These are phyloP conservation scores for Eucalyptus regnans DNA, from an alignment of 345 rosid species.

Conservation along the genomic window DNA sequence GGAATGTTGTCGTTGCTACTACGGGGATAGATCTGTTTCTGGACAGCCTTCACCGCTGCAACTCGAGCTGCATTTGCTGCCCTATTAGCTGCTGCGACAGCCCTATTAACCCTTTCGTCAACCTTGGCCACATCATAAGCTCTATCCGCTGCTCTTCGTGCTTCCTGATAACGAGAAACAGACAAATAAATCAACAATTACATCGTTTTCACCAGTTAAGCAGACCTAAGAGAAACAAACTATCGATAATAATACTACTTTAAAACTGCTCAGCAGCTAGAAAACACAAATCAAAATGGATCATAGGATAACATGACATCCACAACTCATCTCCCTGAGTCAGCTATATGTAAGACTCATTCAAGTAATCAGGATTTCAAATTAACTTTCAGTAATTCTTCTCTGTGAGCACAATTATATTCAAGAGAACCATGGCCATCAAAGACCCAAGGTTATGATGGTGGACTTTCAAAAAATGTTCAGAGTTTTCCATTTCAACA, in stretches of 20 bases:
- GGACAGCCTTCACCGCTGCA: slow-evolving; percentile 76
- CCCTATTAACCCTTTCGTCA: slow-evolving; percentile 82
- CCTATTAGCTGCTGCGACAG: slow-evolving; percentile 77
- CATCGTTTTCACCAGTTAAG: background rate
- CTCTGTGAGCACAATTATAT: background rate
- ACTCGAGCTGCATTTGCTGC: slow-evolving; percentile 93
- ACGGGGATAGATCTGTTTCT: slow-evolving; percentile 54
- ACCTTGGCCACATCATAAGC: slow-evolving; percentile 88
- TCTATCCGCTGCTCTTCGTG: slow-evolving; percentile 67
- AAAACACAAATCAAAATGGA: background rate
- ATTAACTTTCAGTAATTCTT: background rate
- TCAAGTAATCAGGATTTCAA: background rate
- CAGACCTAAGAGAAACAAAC: background rate
- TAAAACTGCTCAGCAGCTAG: background rate
- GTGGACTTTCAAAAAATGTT: background rate
- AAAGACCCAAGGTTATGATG: background rate
- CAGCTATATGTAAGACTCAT: background rate
- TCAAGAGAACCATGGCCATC: background rate
- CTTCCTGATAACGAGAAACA: slow-evolving; percentile 42
- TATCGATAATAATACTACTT: background rate
- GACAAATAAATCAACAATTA: background rate
- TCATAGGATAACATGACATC: background rate
- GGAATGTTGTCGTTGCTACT: slow-evolving; percentile 32
- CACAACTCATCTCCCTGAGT: background rate
- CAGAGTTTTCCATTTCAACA: background rate